Evolutionary conservation across 768 basidiomycete species (phyloP).

Genomic region (Trametes cubensis): DNA sequence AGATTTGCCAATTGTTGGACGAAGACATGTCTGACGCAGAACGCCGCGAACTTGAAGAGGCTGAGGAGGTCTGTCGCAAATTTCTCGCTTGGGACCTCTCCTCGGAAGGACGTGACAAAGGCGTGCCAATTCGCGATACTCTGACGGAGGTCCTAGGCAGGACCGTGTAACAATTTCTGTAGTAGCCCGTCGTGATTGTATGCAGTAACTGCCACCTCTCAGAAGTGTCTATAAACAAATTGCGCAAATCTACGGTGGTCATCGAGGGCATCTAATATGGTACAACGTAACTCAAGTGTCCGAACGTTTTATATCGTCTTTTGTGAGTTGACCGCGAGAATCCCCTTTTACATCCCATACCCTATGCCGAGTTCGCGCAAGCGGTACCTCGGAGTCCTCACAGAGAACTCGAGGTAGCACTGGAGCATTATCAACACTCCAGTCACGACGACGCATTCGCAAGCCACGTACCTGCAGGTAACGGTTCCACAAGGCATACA

Average conservation of each 20-base stretch:
- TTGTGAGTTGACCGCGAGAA: too few relatives aligned
- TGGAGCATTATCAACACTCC: neutral
- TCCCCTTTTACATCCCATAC: neutral
- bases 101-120: neutral
- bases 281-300: too few relatives aligned
- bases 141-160: constrained; percentile 25
- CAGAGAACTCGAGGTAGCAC: constrained; percentile 18
- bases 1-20: constrained; percentile 69
- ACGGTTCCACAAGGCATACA: constrained; percentile 12
- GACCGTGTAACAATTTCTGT: neutral
- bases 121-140: constrained; percentile 15
- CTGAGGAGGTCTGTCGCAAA: constrained; percentile 72
- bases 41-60: constrained; percentile 62
- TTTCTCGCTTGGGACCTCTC: constrained; percentile 79
- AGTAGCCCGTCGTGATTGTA: too few relatives aligned
- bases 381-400: constrained; percentile 19
- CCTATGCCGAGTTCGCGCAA: constrained; percentile 14
- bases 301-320: too few relatives aligned
- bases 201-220: too few relatives aligned
- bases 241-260: too few relatives aligned
- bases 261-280: too few relatives aligned
- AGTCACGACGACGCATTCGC: too few relatives aligned
- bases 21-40: constrained; percentile 74
- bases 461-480: constrained; percentile 12
- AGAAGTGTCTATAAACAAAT: too few relatives aligned